These are phyloP conservation scores for Asterella californica DNA, from an alignment of 225 moss, liverwort and hornwort species.

Conservation along the genomic window DNA sequence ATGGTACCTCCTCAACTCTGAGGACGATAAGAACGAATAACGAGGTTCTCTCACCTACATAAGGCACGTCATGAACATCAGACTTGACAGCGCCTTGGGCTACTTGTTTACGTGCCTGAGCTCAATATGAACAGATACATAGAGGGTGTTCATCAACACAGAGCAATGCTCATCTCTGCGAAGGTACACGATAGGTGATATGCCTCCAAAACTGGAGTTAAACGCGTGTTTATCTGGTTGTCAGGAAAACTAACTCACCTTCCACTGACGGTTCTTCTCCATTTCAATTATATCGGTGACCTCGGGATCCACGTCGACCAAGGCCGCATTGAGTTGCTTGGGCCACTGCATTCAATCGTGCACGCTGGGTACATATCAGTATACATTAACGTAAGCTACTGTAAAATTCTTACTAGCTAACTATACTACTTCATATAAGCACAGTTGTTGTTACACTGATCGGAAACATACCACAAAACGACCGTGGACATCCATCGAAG, in stretches of 20 bases:
- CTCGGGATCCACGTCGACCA: slow-evolving; percentile 72
- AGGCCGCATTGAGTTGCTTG: slow-evolving; percentile 62
- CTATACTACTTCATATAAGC: neutral
- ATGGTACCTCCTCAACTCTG: too few relatives aligned
- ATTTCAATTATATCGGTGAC: slow-evolving; percentile 85
- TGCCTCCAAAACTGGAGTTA: neutral
- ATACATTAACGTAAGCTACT: neutral
- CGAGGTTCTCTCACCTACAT: too few relatives aligned
- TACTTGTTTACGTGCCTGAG: too few relatives aligned
- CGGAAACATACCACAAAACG: neutral
- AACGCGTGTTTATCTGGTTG: neutral
- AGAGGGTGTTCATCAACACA: too few relatives aligned
- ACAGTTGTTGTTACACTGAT: neutral
- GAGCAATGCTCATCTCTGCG: neutral
- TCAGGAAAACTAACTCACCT: slow-evolving; percentile 38
- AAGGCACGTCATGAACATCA: too few relatives aligned
- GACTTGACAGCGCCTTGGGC: too few relatives aligned
- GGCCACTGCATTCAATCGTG: slow-evolving; percentile 57
- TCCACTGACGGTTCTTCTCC: slow-evolving; percentile 99
- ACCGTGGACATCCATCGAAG: too few relatives aligned
- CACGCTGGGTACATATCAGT: neutral
- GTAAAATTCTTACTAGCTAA: neutral
- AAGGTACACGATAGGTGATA: neutral
- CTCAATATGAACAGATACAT: too few relatives aligned
- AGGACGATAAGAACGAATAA: too few relatives aligned